phyloP scores from a whole-genome alignment of 306 rosid genomes.

The Prunus dulcis region DNA sequence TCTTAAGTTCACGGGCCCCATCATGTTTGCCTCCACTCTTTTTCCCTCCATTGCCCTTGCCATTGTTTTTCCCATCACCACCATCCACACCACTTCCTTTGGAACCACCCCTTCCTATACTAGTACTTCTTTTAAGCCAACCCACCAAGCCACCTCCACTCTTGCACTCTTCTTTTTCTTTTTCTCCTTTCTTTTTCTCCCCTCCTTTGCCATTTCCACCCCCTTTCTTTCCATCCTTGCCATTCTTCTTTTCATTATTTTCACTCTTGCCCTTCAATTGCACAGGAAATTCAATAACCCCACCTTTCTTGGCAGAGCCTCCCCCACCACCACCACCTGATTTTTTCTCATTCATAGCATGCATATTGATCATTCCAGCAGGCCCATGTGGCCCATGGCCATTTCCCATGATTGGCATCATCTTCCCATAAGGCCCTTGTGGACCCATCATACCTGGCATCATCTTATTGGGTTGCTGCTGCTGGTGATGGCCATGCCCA shows the following conservation, averaged over 20 bases:
- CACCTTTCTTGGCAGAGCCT: constrained; percentile 59
- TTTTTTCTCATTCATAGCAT: constrained; percentile 48
- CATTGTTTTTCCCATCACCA: constrained; percentile 12
- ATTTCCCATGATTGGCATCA: constrained; percentile 31
- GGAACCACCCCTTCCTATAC: constrained; percentile 41
- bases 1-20: constrained; percentile 27
- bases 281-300: constrained; percentile 54
- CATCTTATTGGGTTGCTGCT: constrained; percentile 24
- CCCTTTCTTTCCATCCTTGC: constrained; percentile 50
- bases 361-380: constrained; percentile 45
- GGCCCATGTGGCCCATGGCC: constrained; percentile 57
- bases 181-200: constrained; percentile 39
- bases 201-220: constrained; percentile 42
- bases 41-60: constrained; percentile 40
- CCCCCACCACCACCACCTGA: constrained; percentile 39
- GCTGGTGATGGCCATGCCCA: constrained; percentile 41
- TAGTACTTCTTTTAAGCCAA: constrained; percentile 52
- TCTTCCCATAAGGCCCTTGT: constrained; percentile 34
- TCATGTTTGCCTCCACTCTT: constrained; percentile 39
- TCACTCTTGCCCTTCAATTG: constrained; percentile 48
- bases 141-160: constrained; percentile 14
- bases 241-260: constrained; percentile 45
- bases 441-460: constrained; percentile 21
- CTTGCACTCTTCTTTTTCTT: constrained; percentile 27
- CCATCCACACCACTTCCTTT: neutral